phyloP scores from a whole-genome alignment of 306 rosid genomes.

The Cicer pinnatifidum region DNA sequence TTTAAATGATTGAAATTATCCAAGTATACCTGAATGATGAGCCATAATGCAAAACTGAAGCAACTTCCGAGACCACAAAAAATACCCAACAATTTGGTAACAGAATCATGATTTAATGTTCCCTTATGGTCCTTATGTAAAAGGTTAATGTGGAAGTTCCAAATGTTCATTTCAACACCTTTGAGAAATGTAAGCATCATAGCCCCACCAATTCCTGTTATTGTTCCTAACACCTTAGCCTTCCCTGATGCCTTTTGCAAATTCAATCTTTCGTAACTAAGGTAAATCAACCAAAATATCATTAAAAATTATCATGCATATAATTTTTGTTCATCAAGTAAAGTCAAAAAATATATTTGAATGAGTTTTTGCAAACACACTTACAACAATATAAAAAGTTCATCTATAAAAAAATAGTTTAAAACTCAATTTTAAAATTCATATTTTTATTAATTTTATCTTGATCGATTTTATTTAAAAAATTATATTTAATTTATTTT shows the following conservation, averaged over 20 bases:
- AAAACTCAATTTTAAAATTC: too few relatives aligned
- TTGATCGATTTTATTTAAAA: too few relatives aligned
- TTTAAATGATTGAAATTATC: too few relatives aligned
- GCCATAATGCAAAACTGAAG: conserved; percentile 51
- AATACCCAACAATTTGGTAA: conserved; percentile 47
- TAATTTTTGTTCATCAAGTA: too few relatives aligned
- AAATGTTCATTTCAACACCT: conserved; percentile 48
- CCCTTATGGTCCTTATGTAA: conserved; percentile 33
- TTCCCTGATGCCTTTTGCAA: conserved; percentile 38
- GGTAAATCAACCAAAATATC: neutral
- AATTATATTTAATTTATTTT: too few relatives aligned
- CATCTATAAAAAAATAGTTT: too few relatives aligned
- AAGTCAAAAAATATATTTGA: too few relatives aligned
- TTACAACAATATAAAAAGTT: too few relatives aligned
- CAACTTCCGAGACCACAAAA: conserved; percentile 52
- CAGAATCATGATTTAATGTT: conserved; percentile 29
- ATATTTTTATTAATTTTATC: too few relatives aligned
- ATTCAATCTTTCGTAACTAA: conserved; percentile 42
- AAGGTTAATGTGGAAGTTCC: conserved; percentile 48
- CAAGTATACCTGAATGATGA: conserved; percentile 49
- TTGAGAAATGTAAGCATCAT: conserved; percentile 51
- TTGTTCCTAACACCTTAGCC: conserved; percentile 51
- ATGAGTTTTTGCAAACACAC: too few relatives aligned
- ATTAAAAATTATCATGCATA: too few relatives aligned
- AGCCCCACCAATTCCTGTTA: conserved; percentile 53